phyloP scores from a whole-genome alignment of 805 yeast genomes.

The Zygoascus tannicola region DNA sequence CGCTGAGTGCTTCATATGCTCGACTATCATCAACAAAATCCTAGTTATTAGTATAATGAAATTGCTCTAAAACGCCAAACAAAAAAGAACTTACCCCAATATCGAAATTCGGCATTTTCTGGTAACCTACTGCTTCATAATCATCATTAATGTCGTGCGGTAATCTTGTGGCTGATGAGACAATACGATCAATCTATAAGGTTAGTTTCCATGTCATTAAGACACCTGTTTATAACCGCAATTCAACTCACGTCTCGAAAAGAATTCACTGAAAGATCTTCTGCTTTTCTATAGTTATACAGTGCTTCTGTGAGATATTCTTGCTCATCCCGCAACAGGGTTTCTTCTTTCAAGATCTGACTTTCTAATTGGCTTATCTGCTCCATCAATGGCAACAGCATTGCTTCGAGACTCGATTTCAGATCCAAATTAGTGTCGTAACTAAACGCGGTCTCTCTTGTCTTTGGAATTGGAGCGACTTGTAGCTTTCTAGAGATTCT shows the following conservation, averaged over 20 bases:
- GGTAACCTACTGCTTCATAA: slow-evolving; percentile 1
- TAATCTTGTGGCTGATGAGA: neutral
- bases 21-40: neutral
- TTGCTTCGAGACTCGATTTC: slow-evolving; percentile 10
- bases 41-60: too few relatives aligned
- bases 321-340: neutral
- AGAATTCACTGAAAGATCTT: neutral
- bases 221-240: too few relatives aligned
- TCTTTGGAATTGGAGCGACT: slow-evolving; percentile 9
- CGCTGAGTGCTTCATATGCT: neutral
- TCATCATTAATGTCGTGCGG: neutral
- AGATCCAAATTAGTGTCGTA: slow-evolving; percentile 11
- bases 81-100: slow-evolving; percentile 1
- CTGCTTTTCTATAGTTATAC: neutral
- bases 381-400: slow-evolving; percentile 12
- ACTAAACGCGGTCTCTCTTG: slow-evolving; percentile 11
- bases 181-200: neutral
- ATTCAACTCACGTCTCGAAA: neutral
- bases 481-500: slow-evolving; percentile 4
- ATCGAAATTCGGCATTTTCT: neutral
- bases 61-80: too few relatives aligned
- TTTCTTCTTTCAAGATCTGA: slow-evolving; percentile 3
- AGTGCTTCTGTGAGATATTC: neutral
- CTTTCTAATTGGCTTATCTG: slow-evolving; percentile 11
- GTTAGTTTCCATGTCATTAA: too few relatives aligned